Base-by-base conservation (phyloP, 805 yeast species). In the Zygosaccharomyces lentus region DNA sequence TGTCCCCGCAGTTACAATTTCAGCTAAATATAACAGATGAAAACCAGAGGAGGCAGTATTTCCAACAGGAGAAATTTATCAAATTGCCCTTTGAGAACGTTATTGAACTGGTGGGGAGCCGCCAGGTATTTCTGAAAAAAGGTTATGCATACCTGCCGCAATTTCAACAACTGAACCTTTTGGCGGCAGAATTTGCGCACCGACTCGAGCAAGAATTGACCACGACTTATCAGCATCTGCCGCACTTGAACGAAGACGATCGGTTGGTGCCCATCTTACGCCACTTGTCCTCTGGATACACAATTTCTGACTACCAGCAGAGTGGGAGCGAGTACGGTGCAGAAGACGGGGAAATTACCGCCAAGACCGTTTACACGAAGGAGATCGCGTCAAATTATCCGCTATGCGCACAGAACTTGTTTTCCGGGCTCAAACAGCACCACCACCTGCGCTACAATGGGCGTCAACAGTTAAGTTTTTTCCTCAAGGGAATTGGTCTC, bases 111-210 rank as follows among this genome's bases (percentile, higher is more conserved):
- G 77, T 93, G 1, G 78, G 84, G 9, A 70, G 77, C n/a, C 76
- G 97, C 46, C 78, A 77, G 36, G 87, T 88, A 1, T 82, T 74
- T 51, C 49, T 93, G 17, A 68, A 73, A 32, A 68, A 66, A 15
- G 99, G 99, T 1, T 74, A 64, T 52, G 96, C 95, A 1, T 91
- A 84, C 65, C 80, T 93, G 24, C 96, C 97, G 3, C 82, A 86
- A 38, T 77, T 84, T 41, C 78, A 83, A 58, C 97, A 89, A 64
- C 68, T 84, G 49, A 80, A 81, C 45, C 68, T 91, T 43, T 69
- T 93, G 25, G 67, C 84, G 0, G 75, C 73, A 34, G 96, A 88
- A 61, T 91, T 83, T 62, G 69, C 78, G 29, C 74, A 70, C 32
- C 64, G 69, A 46, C 68, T 90, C 43, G 61, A 64, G 2, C 61